Conservation (phyloP, 73 alveolate species). For the Tetrahymena thermophila region DNA sequence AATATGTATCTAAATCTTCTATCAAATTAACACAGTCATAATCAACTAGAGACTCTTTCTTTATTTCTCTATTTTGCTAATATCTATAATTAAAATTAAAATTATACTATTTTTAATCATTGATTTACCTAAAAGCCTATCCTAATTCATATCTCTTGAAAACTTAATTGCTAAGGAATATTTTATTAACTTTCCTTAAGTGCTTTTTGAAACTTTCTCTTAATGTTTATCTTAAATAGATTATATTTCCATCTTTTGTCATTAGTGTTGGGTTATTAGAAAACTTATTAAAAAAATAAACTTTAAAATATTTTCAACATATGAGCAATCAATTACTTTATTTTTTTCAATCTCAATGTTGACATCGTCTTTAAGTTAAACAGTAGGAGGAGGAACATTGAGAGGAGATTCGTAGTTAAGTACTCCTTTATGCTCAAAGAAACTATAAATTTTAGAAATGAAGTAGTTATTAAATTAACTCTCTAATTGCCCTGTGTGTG, state of each 20-base stretch:
- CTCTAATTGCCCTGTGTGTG: not conserved
- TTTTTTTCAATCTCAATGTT: not conserved
- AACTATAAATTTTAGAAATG: not conserved
- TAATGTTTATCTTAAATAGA: not conserved
- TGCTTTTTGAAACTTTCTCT: not conserved
- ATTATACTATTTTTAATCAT: not conserved
- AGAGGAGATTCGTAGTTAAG: not conserved
- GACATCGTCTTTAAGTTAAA: not conserved
- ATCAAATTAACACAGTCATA: not conserved
- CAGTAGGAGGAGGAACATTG: not conserved
- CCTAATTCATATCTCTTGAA: not conserved
- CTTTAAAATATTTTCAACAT: not conserved
- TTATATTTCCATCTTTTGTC: not conserved
- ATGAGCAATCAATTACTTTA: not conserved
- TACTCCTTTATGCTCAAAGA: not conserved
- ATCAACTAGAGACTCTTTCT: not conserved
- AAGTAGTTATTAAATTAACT: not conserved
- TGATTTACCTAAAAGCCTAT: not conserved
- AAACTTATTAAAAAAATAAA: not conserved
- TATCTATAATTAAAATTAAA: not conserved
- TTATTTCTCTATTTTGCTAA: not conserved
- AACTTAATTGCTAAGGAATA: not conserved
- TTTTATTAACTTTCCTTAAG: not conserved
- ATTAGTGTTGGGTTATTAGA: not conserved
- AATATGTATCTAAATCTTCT: not conserved